phyloP scores from a whole-genome alignment of 352 stramenopile species.

The Phytophthora palmivora region DNA sequence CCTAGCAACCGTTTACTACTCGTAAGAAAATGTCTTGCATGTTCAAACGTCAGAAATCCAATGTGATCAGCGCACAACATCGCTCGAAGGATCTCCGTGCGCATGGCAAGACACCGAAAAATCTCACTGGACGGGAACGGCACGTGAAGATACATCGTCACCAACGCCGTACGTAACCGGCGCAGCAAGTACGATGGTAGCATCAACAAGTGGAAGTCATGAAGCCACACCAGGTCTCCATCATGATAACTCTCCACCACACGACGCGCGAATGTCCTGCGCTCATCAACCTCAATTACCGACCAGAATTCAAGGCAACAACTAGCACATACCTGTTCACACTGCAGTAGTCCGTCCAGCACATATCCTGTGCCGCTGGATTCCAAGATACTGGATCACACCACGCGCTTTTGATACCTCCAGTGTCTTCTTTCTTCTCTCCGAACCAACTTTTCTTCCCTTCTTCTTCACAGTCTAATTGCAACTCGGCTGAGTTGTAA shows the following conservation, averaged over 20 bases:
- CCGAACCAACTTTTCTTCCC: conserved; percentile 20
- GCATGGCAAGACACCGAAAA: conserved; percentile 94
- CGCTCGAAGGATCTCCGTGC: conserved; percentile 91
- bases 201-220: conserved; percentile 98
- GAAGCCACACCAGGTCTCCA: conserved; percentile 95
- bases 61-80: conserved; percentile 94
- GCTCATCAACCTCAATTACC: neutral
- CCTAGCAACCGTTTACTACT: conserved; percentile 94
- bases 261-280: conserved; percentile 52
- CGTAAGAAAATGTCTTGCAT: conserved; percentile 93
- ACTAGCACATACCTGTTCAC: conserved; percentile 54
- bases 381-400: conserved; percentile 80
- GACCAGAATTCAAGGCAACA: neutral
- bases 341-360: conserved; percentile 82
- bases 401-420: conserved; percentile 44
- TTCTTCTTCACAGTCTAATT: conserved; percentile 52
- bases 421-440: conserved; percentile 17
- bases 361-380: conserved; percentile 75
- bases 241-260: conserved; percentile 81
- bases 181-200: conserved; percentile 96
- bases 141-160: conserved; percentile 98
- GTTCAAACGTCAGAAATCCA: conserved; percentile 94
- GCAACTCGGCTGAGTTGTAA: conserved; percentile 88
- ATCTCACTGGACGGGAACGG: conserved; percentile 99
- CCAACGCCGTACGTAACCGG: conserved; percentile 90